phyloP scores from a whole-genome alignment of 371 early-diverging fungal genomes.

The Mucor piriformis region DNA sequence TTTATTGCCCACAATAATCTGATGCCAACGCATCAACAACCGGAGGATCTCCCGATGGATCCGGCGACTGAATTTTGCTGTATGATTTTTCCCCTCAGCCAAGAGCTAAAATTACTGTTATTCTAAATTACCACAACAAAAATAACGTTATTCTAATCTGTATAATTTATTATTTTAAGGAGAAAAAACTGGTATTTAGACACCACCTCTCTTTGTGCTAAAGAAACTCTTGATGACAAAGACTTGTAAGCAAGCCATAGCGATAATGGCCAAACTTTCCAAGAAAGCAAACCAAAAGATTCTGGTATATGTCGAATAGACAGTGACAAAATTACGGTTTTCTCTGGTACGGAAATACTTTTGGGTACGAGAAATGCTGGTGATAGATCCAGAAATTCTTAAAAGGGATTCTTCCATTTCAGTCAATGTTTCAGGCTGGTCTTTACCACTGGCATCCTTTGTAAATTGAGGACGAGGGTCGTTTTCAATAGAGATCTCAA shows the following conservation, averaged over 20 bases:
- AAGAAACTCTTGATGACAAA: constrained; percentile 81
- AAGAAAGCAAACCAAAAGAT: constrained; percentile 87
- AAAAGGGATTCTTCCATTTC: constrained; percentile 69
- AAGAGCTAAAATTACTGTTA: no score
- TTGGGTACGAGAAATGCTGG: constrained; percentile 72
- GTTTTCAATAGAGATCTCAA: constrained; percentile 87
- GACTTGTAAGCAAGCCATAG: constrained; percentile 85
- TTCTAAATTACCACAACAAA: no score
- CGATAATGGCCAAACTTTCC: constrained; percentile 74
- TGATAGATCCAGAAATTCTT: constrained; percentile 59
- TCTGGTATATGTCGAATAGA: constrained; percentile 75
- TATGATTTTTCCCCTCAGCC: no score
- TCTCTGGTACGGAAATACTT: constrained; percentile 85
- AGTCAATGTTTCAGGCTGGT: constrained; percentile 50
- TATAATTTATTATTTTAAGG: no score
- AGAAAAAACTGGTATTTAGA: constrained; percentile 24
- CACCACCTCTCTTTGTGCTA: constrained; percentile 63
- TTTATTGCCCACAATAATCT: no score
- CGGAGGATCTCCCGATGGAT: no score
- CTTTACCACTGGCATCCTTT: constrained; percentile 21
- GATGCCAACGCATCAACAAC: no score
- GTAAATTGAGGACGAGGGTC: constrained; percentile 54
- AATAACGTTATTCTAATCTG: no score
- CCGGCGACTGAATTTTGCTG: no score
- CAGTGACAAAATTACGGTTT: constrained; percentile 85